Evolutionary conservation across 2,329 filamentous ascomycete species (phyloP).

Genomic region (Colletotrichum sp.): DNA sequence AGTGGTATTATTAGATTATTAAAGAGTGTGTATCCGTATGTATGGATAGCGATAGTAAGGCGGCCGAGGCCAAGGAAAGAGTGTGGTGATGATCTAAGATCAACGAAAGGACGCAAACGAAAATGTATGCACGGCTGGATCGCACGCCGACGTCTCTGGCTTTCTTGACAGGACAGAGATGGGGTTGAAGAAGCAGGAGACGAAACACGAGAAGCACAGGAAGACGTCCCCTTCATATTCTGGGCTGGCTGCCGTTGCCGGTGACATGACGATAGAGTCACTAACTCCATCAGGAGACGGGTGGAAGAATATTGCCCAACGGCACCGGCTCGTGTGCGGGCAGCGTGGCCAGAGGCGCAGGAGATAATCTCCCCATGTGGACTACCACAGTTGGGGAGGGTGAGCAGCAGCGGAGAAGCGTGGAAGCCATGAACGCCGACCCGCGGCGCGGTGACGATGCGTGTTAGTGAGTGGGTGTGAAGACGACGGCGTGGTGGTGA

Average conservation of each 20-base stretch:
- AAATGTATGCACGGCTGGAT: conserved; percentile 22
- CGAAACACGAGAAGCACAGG: neutral
- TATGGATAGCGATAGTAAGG: conserved; percentile 31
- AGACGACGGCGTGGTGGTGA: conserved; percentile 1
- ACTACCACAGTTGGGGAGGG: neutral
- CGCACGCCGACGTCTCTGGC: conserved; percentile 17
- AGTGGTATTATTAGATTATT: conserved; percentile 16
- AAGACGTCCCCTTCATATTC: neutral
- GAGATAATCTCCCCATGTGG: conserved; percentile 4
- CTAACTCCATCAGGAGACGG: conserved; percentile 3
- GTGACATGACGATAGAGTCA: neutral
- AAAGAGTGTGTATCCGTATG: neutral
- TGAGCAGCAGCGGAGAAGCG: neutral
- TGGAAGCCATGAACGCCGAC: neutral
- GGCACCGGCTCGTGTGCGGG: neutral
- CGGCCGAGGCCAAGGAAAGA: conserved; percentile 38
- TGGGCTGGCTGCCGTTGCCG: neutral
- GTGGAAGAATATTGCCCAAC: neutral
- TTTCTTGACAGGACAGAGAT: conserved; percentile 17
- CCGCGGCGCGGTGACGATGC: neutral
- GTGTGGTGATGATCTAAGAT: conserved; percentile 31
- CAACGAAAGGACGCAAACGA: conserved; percentile 38
- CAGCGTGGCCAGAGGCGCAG: neutral
- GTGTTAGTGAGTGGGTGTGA: neutral
- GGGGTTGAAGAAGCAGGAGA: neutral